Conservation (phyloP, 257 asterid species). For the Primulina huaijiensis region DNA sequence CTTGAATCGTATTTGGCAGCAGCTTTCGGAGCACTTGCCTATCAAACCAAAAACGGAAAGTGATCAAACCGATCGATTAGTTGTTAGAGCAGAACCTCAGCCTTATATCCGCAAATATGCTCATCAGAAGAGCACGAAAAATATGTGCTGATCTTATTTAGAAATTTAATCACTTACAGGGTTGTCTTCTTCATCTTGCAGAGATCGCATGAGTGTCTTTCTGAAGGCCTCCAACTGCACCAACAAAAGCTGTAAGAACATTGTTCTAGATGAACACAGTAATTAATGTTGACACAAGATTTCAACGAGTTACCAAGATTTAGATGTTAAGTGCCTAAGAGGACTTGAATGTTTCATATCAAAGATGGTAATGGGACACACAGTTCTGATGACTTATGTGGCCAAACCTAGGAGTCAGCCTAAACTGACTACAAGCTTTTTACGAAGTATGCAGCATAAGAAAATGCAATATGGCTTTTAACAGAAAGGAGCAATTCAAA, state of each 20-base stretch:
- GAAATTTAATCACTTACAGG: slow-evolving; percentile 45
- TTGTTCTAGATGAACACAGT: slow-evolving; percentile 12
- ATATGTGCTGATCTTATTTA: not conserved
- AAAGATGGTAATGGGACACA: not conserved
- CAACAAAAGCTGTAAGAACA: slow-evolving; percentile 24
- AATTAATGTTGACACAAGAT: not conserved
- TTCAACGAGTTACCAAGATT: not conserved
- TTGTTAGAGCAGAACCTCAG: not conserved
- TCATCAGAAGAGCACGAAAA: not conserved
- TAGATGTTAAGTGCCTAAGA: not conserved
- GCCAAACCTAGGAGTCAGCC: not conserved
- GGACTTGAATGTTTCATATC: not conserved
- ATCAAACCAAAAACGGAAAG: slow-evolving; percentile 20
- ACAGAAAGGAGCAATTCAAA: not conserved
- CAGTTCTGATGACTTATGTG: not conserved
- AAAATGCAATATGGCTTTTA: not conserved
- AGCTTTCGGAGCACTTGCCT: slow-evolving; percentile 49
- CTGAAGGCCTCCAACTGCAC: slow-evolving; percentile 84
- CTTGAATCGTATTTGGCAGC: slow-evolving; percentile 28
- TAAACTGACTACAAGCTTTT: not conserved
- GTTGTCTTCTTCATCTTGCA: slow-evolving; percentile 73
- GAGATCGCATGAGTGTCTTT: slow-evolving; percentile 85
- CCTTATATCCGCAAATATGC: not conserved
- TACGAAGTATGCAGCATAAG: not conserved
- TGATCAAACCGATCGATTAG: slow-evolving; percentile 16